Percentiles rank a stretch among this genome's conserved stretches.
Conservation (phyloP, 805 yeast species). For the Hanseniaspora jakobsenii region DNA sequence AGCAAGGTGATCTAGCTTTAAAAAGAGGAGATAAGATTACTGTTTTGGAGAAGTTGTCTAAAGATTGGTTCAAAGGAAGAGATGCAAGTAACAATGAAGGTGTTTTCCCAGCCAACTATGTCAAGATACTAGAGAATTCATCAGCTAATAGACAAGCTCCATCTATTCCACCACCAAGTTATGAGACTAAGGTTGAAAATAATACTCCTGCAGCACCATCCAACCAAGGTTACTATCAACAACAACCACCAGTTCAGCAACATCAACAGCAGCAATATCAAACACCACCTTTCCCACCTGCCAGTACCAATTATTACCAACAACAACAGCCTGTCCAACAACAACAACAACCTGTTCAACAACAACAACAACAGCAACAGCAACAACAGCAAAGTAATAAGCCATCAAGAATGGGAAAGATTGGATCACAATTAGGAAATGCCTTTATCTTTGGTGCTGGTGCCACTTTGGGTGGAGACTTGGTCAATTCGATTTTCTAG, state of each 20-base stretch:
- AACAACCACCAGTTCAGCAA: constrained; percentile 31
- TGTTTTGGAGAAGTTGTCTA: constrained; percentile 59
- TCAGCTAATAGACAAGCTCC: constrained; percentile 14
- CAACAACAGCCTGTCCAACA: constrained; percentile 28
- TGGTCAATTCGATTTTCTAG: constrained; percentile 61
- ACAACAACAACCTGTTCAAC: constrained; percentile 15
- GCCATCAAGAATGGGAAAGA: constrained; percentile 33
- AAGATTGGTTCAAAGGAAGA: constrained; percentile 87
- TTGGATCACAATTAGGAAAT: constrained; percentile 73
- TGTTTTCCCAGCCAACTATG: constrained; percentile 84
- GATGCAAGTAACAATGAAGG: constrained; percentile 46
- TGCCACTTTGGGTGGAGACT: constrained; percentile 77
- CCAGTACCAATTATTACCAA: constrained; percentile 22
- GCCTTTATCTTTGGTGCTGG: constrained; percentile 97
- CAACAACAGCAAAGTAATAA: constrained; percentile 26
- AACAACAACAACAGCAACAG: constrained; percentile 26
- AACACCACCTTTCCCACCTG: constrained; percentile 19
- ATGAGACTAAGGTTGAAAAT: constrained; percentile 14
- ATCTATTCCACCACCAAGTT: constrained; percentile 21
- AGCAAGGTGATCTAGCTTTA: constrained; percentile 60
- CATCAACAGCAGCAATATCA: constrained; percentile 28
- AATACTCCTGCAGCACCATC: constrained; percentile 7
- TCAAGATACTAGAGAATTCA: constrained; percentile 30
- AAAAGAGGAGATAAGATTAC: constrained; percentile 55
- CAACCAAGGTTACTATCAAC: constrained; percentile 22